Conservation (phyloP, 441 rosid genomes). For the Euphorbia celastroides region DNA sequence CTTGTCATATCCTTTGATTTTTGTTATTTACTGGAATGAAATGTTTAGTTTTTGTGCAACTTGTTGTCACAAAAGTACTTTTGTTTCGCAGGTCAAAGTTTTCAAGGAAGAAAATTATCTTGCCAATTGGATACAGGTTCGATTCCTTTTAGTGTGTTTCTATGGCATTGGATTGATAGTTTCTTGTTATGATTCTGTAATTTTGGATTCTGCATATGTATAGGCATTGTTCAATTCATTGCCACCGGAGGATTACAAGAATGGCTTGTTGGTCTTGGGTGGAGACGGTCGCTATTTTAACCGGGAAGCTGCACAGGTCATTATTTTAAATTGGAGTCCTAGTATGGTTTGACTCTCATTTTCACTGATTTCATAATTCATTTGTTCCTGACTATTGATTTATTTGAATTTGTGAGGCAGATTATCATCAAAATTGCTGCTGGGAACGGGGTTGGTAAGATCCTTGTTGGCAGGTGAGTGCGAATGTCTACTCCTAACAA, state of each 20-base stretch:
- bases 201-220: constrained; percentile 11
- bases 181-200: background rate
- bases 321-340: constrained; percentile 7
- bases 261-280: constrained; percentile 72
- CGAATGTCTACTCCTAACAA: constrained; percentile 6
- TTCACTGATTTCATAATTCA: background rate
- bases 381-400: background rate
- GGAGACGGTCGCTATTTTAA: constrained; percentile 95
- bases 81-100: constrained; percentile 64
- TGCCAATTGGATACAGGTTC: constrained; percentile 95
- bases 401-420: constrained; percentile 38
- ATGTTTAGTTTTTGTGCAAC: background rate
- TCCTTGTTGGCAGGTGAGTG: constrained; percentile 81
- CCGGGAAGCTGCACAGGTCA: constrained; percentile 81
- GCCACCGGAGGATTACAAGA: constrained; percentile 72
- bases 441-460: constrained; percentile 84
- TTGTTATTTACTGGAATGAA: background rate
- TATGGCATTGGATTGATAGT: constrained; percentile 1
- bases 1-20: background rate
- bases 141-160: background rate
- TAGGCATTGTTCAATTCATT: constrained; percentile 88
- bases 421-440: constrained; percentile 90
- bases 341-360: background rate
- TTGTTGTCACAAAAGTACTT: no score
- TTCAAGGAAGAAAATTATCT: constrained; percentile 83